Evolutionary conservation across 176 grass and related monocot species (phyloP), one percentile per base, ranked within the genome.

Genomic region (Lolium rigidum): DNA sequence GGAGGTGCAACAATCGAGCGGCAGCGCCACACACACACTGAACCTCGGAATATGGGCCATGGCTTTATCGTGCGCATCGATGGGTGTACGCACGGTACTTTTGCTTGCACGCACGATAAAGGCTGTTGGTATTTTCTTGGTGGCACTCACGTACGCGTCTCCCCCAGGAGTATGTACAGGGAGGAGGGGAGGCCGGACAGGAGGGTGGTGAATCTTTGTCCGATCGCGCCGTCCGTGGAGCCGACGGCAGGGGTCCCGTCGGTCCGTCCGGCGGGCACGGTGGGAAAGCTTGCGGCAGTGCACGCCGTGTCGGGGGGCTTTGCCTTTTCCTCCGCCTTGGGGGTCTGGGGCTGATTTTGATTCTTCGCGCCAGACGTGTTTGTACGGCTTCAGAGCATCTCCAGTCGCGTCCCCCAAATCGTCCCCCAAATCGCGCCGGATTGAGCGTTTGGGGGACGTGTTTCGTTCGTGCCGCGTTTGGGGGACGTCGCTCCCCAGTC

Each of bases 1-100:
- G 51, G 54, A 24, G 35, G 54, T 60, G 26, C 26, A 28, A 12
- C 55, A 79, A 39, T 71, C 20, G 41, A 77, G 75, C 52, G 2
- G 55, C 37, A 21, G 39, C 21, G 50, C 49, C 50, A 28, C n/a
- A 11, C 10, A 4, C 6, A 77, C 49, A 10, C 26, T 14, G 61
- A 64, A 7, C 50, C 51, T 37, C 50, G 51, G 14, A 55, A 11
- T 39, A 20, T 14, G 74, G 16, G 59, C 59, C 39, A 80, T 28
- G 6, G n/a, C 61, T 68, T 68, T 67, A 81, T 10, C 55, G 55
- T 64, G 57, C 39, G 52, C 2, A 60, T 74, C 69, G 68, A 59
- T n/a, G 54, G 31, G 69, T 46, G 81, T 37, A 31, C 14, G 25
- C 22, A 63, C 25, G 16, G 6, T 83, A 51, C 7, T 41, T 61